phyloP scores from a whole-genome alignment of 371 early-diverging fungal species.

The Phascolomyces articulosus region DNA sequence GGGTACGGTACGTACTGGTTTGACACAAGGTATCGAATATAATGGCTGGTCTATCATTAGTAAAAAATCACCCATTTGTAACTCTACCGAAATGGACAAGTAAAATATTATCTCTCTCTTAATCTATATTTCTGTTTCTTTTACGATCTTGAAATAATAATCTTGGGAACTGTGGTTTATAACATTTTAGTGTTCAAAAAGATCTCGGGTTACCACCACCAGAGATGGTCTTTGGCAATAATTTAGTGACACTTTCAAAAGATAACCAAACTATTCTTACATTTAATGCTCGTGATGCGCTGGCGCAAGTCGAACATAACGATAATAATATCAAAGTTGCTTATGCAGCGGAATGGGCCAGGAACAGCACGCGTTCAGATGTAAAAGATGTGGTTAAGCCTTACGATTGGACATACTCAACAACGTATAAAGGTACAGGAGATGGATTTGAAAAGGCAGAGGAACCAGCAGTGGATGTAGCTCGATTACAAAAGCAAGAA shows the following conservation, averaged over 20 bases:
- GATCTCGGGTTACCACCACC: conserved; percentile 79
- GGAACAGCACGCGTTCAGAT: conserved; percentile 68
- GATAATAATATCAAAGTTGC: conserved; percentile 78
- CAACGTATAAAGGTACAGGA: conserved; percentile 73
- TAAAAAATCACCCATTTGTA: conserved; percentile 71
- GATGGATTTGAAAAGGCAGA: conserved; percentile 24
- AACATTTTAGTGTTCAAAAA: conserved; percentile 47
- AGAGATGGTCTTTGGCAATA: conserved; percentile 96
- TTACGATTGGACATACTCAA: conserved; percentile 95
- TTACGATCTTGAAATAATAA: neutral
- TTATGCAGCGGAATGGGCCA: conserved; percentile 83
- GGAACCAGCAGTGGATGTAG: conserved; percentile 67
- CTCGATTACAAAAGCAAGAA: conserved; percentile 74
- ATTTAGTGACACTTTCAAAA: conserved; percentile 57
- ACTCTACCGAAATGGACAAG: conserved; percentile 72
- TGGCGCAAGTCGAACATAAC: conserved; percentile 70
- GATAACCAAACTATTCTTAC: conserved; percentile 47
- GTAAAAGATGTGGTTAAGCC: conserved; percentile 85
- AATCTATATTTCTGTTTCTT: neutral
- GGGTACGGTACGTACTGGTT: conserved; percentile 33
- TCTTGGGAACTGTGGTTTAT: neutral
- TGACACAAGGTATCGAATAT: conserved; percentile 56
- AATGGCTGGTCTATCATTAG: conserved; percentile 71
- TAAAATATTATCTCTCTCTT: conserved; percentile 24
- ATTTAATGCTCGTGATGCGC: conserved; percentile 78